phyloP scores from a whole-genome alignment of 345 rosid genomes.

The Citrus glauca region DNA sequence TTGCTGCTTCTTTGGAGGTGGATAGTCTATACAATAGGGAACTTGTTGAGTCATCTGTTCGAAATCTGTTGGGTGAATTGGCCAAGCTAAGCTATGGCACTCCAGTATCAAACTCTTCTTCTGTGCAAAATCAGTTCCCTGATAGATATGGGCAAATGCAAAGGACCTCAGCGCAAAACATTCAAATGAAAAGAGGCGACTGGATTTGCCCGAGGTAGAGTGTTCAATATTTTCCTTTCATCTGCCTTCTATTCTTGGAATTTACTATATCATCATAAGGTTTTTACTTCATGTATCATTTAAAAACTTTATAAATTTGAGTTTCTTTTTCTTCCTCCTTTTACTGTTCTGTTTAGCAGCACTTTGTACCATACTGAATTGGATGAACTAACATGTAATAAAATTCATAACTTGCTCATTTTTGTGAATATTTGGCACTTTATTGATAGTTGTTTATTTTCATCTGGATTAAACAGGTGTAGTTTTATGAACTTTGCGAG shows the following conservation, averaged over 20 bases:
- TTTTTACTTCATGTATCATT: not conserved
- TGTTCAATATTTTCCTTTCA: not conserved
- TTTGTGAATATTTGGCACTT: not conserved
- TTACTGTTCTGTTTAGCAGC: not conserved
- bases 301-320: not conserved
- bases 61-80: slow-evolving; percentile 57
- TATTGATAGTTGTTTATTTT: slow-evolving; percentile 2
- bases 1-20: slow-evolving; percentile 26
- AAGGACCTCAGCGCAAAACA: slow-evolving; percentile 36
- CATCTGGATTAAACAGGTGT: slow-evolving; percentile 58
- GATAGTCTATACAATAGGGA: slow-evolving; percentile 30
- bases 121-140: slow-evolving; percentile 32
- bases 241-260: not conserved
- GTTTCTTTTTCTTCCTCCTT: slow-evolving; percentile 1
- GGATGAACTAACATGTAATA: not conserved
- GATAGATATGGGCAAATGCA: slow-evolving; percentile 41
- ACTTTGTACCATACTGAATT: slow-evolving; percentile 1
- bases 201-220: slow-evolving; percentile 84
- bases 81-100: slow-evolving; percentile 37
- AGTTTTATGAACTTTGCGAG: slow-evolving; percentile 90
- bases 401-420: not conserved
- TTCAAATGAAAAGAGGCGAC: slow-evolving; percentile 93
- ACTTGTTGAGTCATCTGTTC: slow-evolving; percentile 52
- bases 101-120: slow-evolving; percentile 23
- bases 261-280: not conserved